phyloP scores from a whole-genome alignment of 495 filamentous ascomycete genomes.

The Penicillium ucsense region DNA sequence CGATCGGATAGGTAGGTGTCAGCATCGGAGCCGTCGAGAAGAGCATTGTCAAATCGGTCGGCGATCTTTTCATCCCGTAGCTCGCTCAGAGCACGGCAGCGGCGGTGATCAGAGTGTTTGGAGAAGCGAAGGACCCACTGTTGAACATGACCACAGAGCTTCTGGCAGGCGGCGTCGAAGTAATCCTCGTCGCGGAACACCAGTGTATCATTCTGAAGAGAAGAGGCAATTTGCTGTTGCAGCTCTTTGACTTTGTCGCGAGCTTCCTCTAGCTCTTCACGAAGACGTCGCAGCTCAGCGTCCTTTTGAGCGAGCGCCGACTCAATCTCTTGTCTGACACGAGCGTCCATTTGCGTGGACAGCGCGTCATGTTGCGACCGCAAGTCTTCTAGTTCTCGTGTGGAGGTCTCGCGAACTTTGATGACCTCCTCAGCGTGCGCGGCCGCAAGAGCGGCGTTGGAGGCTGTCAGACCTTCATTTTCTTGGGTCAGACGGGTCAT shows the following conservation, averaged over 20 bases:
- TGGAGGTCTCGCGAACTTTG: constrained; percentile 40
- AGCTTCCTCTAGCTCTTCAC: constrained; percentile 64
- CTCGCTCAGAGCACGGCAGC: constrained; percentile 70
- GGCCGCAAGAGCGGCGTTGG: constrained; percentile 55
- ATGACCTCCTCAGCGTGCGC: constrained; percentile 57
- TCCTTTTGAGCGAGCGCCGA: constrained; percentile 61
- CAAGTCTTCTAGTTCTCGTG: constrained; percentile 54
- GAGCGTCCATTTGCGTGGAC: constrained; percentile 51
- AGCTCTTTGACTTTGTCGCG: constrained; percentile 70
- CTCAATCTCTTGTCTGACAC: constrained; percentile 51
- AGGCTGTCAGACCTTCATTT: constrained; percentile 61
- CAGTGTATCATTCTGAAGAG: constrained; percentile 64
- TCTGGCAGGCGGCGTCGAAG: constrained; percentile 88
- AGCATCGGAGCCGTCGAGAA: constrained; percentile 87
- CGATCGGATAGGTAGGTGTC: constrained; percentile 79
- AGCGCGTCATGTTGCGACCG: constrained; percentile 49
- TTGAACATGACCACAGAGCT: constrained; percentile 86
- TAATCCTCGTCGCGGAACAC: constrained; percentile 80
- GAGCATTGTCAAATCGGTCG: constrained; percentile 83
- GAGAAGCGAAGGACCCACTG: constrained; percentile 96
- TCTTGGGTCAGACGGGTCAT: constrained; percentile 61
- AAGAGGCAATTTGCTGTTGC: constrained; percentile 70
- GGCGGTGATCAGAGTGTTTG: constrained; percentile 82
- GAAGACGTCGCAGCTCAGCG: constrained; percentile 64
- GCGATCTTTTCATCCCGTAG: constrained; percentile 81